Evolutionary conservation across 2,329 filamentous ascomycete genomes (phyloP).

Genomic region (Macroventuria anomochaeta): DNA sequence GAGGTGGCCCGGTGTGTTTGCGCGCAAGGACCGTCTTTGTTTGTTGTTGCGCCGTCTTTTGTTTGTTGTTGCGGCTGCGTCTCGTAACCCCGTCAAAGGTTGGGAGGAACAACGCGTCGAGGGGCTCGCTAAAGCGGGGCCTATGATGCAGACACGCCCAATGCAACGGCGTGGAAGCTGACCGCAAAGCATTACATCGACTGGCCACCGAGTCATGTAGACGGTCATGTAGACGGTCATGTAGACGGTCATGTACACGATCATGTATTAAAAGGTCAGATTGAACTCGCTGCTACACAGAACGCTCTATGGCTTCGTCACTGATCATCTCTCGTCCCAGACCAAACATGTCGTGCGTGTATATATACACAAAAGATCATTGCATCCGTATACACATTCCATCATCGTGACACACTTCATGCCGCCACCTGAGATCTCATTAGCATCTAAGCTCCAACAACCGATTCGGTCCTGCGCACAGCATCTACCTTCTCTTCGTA

Average conservation of each 20-base stretch:
- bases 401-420: not conserved
- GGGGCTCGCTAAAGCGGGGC: conserved; percentile 12
- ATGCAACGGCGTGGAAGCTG: not conserved
- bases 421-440: conserved; percentile 17
- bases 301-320: not conserved
- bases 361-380: not conserved
- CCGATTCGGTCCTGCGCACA: conserved; percentile 29
- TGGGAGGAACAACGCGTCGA: conserved; percentile 12
- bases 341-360: not conserved
- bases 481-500: conserved; percentile 47
- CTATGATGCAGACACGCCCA: conserved; percentile 17
- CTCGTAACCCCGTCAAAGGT: conserved; percentile 9
- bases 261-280: not conserved
- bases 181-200: too few relatives aligned
- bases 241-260: not conserved
- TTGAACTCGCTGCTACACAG: not conserved
- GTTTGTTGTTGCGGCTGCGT: conserved; percentile 28
- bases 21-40: conserved; percentile 19
- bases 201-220: too few relatives aligned
- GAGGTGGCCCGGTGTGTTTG: conserved; percentile 12
- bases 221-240: too few relatives aligned
- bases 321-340: conserved; percentile 7
- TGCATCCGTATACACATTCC: not conserved
- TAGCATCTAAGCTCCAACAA: conserved; percentile 20
- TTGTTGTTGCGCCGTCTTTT: conserved; percentile 34